These are phyloP conservation scores for Oldenlandia corymbosa DNA, from an alignment of 257 asterid species.

Conservation along the genomic window DNA sequence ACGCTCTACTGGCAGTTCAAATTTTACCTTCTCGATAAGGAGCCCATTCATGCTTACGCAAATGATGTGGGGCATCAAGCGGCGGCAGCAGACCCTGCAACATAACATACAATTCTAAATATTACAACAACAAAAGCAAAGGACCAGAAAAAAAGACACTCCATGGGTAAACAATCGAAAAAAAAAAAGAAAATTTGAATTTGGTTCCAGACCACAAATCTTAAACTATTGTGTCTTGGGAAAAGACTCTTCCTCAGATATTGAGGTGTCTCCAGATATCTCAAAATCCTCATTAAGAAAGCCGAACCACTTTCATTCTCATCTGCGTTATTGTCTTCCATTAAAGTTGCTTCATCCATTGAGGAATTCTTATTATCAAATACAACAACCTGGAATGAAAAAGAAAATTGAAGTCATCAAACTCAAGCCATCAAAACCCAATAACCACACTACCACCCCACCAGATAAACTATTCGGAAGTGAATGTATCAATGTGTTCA, in stretches of 20 bases:
- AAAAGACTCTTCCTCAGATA: slow-evolving; percentile 90
- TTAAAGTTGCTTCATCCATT: slow-evolving; percentile 34
- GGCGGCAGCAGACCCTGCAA: slow-evolving; percentile 87
- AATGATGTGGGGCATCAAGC: slow-evolving; percentile 93
- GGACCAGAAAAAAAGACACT: neutral
- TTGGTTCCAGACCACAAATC: slow-evolving; percentile 70
- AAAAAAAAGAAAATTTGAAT: neutral
- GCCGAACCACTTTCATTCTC: slow-evolving; percentile 73
- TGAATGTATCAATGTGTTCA: neutral
- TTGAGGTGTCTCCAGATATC: slow-evolving; percentile 94
- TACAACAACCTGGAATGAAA: slow-evolving; percentile 53
- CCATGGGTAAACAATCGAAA: neutral
- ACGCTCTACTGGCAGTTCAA: neutral
- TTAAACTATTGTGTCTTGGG: slow-evolving; percentile 72
- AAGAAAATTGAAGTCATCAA: slow-evolving; percentile 9
- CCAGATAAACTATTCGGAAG: neutral
- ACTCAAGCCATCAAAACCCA: neutral
- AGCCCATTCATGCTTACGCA: slow-evolving; percentile 97
- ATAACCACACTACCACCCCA: neutral
- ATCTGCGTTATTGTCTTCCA: slow-evolving; percentile 36
- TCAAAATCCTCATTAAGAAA: slow-evolving; percentile 77
- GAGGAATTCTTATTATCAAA: slow-evolving; percentile 58
- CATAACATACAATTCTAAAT: slow-evolving; percentile 4
- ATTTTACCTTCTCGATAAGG: slow-evolving; percentile 85
- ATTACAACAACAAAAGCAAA: neutral